phyloP scores from a whole-genome alignment of 2,329 filamentous ascomycete genomes.

The Lasiodiplodia citricola region DNA sequence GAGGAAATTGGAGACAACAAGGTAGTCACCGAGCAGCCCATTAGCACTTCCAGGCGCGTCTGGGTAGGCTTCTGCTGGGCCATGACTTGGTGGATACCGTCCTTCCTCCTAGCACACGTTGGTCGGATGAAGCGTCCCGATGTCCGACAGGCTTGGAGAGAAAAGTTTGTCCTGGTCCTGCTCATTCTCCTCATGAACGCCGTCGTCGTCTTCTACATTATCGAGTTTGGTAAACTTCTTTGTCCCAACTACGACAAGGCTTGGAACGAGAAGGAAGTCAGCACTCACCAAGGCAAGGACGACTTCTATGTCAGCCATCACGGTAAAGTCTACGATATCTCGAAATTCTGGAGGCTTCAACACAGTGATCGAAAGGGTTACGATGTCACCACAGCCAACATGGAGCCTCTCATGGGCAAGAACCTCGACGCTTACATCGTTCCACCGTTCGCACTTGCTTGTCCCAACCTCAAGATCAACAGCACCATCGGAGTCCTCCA shows the following conservation, averaged over 20 bases:
- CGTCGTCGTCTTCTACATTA: constrained; percentile 87
- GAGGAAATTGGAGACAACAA: constrained; percentile 79
- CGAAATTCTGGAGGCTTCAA: constrained; percentile 82
- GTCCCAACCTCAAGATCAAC: constrained; percentile 71
- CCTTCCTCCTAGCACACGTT: constrained; percentile 75
- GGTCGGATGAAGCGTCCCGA: constrained; percentile 98
- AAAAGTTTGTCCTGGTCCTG: constrained; percentile 84
- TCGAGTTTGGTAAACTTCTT: constrained; percentile 80
- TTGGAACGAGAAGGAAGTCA: constrained; percentile 75
- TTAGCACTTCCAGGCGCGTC: constrained; percentile 67
- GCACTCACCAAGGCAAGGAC: constrained; percentile 69
- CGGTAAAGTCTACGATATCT: constrained; percentile 89
- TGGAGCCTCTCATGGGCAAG: constrained; percentile 78
- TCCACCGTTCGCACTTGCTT: constrained; percentile 75
- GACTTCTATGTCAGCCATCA: constrained; percentile 89
- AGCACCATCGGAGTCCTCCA: constrained; percentile 60
- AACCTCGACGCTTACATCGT: constrained; percentile 87
- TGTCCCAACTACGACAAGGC: constrained; percentile 93
- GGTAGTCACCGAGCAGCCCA: constrained; percentile 72
- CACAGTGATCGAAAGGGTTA: constrained; percentile 74
- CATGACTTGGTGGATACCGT: constrained; percentile 93
- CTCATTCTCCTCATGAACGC: constrained; percentile 84
- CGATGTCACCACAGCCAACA: constrained; percentile 64
- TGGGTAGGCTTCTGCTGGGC: constrained; percentile 88
- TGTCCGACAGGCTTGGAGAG: constrained; percentile 95